These are phyloP conservation scores for Auricularia sp. DNA, from an alignment of 768 basidiomycete species.

Conservation along the genomic window DNA sequence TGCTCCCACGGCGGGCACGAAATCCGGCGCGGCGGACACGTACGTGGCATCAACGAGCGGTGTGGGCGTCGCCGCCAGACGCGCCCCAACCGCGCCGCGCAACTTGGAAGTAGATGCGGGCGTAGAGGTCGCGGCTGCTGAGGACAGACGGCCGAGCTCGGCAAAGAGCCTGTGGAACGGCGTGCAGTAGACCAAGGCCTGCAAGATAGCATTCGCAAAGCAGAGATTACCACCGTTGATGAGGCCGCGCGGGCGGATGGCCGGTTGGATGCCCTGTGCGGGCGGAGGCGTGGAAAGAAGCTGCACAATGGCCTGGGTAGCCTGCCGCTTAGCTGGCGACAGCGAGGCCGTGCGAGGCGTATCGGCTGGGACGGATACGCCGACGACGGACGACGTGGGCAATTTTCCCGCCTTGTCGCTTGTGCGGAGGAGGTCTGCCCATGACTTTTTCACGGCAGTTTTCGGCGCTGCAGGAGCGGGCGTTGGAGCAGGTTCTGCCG, in stretches of 20 bases:
- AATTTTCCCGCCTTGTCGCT: constrained; percentile 36
- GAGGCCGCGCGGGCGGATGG: constrained; percentile 65
- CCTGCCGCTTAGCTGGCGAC: constrained; percentile 35
- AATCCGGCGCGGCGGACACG: constrained; percentile 10
- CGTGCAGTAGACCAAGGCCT: constrained; percentile 81
- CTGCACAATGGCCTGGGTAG: constrained; percentile 45
- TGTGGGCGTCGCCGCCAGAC: neutral
- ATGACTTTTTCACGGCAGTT: constrained; percentile 49
- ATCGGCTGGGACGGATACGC: constrained; percentile 60
- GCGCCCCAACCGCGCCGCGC: constrained; percentile 37
- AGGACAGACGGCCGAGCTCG: constrained; percentile 50
- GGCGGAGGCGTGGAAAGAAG: constrained; percentile 19
- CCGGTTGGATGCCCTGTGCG: constrained; percentile 16
- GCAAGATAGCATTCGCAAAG: constrained; percentile 91
- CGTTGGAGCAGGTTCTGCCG: constrained; percentile 18
- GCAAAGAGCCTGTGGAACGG: constrained; percentile 74
- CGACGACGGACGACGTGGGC: constrained; percentile 62
- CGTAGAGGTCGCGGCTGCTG: constrained; percentile 17
- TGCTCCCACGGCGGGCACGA: too few species aligned
- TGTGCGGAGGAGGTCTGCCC: constrained; percentile 64
- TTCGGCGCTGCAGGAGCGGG: constrained; percentile 4
- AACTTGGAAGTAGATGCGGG: neutral
- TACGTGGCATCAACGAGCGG: constrained; percentile 36
- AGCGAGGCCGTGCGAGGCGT: constrained; percentile 17
- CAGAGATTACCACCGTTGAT: constrained; percentile 97